Base-by-base conservation (phyloP, 495 filamentous ascomycete species). In the Tuber calosporum region DNA sequence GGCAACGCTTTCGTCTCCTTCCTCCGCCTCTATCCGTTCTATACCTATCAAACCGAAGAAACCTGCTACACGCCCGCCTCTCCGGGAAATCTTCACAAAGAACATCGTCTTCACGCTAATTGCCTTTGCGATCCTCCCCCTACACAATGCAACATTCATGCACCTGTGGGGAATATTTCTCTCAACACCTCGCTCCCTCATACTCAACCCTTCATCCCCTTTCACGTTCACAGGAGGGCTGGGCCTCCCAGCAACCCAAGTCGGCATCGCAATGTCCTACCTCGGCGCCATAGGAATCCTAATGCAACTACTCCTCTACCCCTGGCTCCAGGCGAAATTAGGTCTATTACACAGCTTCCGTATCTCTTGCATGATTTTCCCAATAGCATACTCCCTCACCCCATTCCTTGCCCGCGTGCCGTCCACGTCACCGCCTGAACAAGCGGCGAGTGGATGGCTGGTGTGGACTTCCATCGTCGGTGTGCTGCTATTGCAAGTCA, bases 71-170 rank as follows among this genome's bases (percentile, higher is more conserved):
- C 82, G 83, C 48, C 82, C 87, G 34, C 80, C 86, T 15, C 88
- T 90, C 82, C 83, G 85, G 26, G 83, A 84, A 30, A 89, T 91
- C 42, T 90, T 87, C 83, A 90, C 90, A 0, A 83, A 83, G 22
- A 89, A 90, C 66, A 85, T 92, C 9, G 73, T 89, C 34, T 81
- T 86, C 11, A 90, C 90, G 0, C 82, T 93, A 1, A 77, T 91
- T 43, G 85, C 86, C 5, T 89, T 92, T 43, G 88, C 86, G 53
- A 84, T 93, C 9, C 84, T 93, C 39, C 88, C 89, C 26, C 85
- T 92, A 73, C 91, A 94, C 80, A 90, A 90, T 67, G 87, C 87
- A 58, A 89, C 91, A 7, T 94, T 92, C 84, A 90, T 89, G 82
- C 85, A 89, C 70, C 86, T 93, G 79, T 91, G 89, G 70, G 89